A percentile compares a stretch with the other conserved stretches of the same genome.
phyloP scores from a whole-genome alignment of 2,329 filamentous ascomycete species.

The Dendrostoma leiphaemia region DNA sequence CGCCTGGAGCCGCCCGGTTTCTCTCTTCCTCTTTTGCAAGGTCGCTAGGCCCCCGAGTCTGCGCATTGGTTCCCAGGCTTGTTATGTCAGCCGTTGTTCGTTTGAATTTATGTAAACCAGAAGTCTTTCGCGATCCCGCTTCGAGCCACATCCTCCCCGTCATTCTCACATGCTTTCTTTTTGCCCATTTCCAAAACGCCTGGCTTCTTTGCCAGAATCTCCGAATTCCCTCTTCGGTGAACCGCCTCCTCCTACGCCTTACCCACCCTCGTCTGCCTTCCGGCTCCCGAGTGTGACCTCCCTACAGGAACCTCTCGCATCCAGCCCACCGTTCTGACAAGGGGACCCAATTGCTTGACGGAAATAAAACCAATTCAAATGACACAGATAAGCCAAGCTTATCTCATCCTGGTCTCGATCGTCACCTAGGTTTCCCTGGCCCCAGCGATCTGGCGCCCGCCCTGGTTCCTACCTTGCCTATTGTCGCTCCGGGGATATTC shows the following conservation, averaged over 20 bases:
- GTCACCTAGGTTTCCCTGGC: slow-evolving; percentile 41
- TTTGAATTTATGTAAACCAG: neutral
- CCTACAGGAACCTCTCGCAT: neutral
- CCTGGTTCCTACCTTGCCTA: neutral
- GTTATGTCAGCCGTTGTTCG: too few species aligned
- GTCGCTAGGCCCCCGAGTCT: too few species aligned
- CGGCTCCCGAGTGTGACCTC: neutral
- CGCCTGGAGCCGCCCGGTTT: neutral
- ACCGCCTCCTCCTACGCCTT: too few species aligned
- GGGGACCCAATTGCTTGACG: slow-evolving; percentile 14
- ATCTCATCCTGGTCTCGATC: slow-evolving; percentile 54
- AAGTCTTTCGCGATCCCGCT: neutral
- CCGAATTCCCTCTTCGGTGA: too few species aligned
- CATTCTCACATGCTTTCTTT: slow-evolving; percentile 9
- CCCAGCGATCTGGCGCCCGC: slow-evolving; percentile 8
- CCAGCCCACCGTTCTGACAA: neutral
- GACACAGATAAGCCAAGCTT: slow-evolving; percentile 58
- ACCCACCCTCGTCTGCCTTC: neutral
- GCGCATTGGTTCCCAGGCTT: too few species aligned
- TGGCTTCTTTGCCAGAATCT: too few species aligned
- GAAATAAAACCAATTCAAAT: slow-evolving; percentile 36
- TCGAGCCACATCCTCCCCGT: neutral
- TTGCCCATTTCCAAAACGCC: neutral
- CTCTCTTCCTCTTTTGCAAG: too few species aligned
- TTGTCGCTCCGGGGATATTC: neutral